Conservation (phyloP, 2,329 filamentous ascomycete genomes). For the Raffaelea albimanens region DNA sequence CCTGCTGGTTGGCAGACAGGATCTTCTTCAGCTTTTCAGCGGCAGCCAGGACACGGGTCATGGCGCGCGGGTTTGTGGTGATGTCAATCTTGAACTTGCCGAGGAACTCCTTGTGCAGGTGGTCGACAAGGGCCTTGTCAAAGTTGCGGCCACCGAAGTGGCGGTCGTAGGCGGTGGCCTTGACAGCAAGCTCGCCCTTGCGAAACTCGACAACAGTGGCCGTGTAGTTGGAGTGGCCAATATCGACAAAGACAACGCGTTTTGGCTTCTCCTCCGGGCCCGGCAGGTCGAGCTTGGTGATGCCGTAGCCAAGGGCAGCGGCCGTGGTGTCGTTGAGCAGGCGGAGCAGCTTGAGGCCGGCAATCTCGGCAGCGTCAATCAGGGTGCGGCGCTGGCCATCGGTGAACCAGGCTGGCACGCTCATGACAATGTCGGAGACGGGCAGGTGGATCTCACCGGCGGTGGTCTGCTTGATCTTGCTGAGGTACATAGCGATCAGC, state of each 20-base stretch:
- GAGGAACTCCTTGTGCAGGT: conserved; percentile 93
- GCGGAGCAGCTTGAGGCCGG: conserved; percentile 82
- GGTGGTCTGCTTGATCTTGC: conserved; percentile 86
- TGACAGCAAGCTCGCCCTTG: conserved; percentile 92
- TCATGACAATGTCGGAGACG: conserved; percentile 88
- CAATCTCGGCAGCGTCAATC: conserved; percentile 86
- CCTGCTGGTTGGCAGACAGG: conserved; percentile 85
- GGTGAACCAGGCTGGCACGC: conserved; percentile 94
- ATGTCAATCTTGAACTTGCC: conserved; percentile 98
- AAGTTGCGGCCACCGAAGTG: conserved; percentile 98
- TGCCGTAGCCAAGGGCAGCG: conserved; percentile 90
- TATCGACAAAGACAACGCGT: conserved; percentile 84
- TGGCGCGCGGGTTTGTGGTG: conserved; percentile 78
- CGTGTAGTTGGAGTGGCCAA: conserved; percentile 95
- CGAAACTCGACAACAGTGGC: conserved; percentile 90
- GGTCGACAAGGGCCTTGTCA: conserved; percentile 88
- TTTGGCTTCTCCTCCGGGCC: conserved; percentile 82
- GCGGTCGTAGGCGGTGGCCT: conserved; percentile 84
- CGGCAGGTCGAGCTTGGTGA: conserved; percentile 93
- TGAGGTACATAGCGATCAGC: conserved; percentile 89
- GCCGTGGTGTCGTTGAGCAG: conserved; percentile 98
- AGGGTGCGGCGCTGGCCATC: conserved; percentile 84
- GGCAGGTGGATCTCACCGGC: conserved; percentile 80
- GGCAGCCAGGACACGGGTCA: conserved; percentile 69
- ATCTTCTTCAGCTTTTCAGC: conserved; percentile 99